Percentiles rank a stretch among this genome's conserved stretches.
Evolutionary conservation across 257 asterid genomes (phyloP).

Genomic region (Nemophila menziesii): DNA sequence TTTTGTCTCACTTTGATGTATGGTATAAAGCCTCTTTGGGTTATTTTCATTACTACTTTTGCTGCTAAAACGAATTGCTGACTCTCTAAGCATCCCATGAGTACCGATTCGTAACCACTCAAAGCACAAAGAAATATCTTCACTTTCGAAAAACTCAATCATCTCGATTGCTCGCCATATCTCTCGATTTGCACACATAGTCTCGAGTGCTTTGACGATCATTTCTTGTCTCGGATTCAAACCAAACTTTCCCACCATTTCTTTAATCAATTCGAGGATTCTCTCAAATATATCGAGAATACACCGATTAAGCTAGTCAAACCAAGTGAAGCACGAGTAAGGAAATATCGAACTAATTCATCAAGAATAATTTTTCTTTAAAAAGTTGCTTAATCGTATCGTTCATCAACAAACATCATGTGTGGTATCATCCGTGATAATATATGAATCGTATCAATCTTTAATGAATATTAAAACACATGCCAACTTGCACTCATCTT

Average conservation of each 20-base stretch:
- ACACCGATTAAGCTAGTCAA: too few species aligned
- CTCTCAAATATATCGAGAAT: constrained; percentile 31
- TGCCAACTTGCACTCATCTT: too few species aligned
- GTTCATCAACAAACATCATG: too few species aligned
- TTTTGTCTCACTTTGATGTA: constrained; percentile 27
- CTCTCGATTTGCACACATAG: constrained; percentile 52
- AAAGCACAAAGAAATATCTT: constrained; percentile 42
- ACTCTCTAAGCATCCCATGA: constrained; percentile 64
- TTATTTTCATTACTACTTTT: constrained; percentile 22
- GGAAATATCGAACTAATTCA: too few species aligned
- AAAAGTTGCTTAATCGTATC: too few species aligned
- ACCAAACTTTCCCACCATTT: constrained; percentile 44
- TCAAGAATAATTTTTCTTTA: too few species aligned
- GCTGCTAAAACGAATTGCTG: constrained; percentile 33
- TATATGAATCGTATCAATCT: too few species aligned
- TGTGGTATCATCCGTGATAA: too few species aligned
- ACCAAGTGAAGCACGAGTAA: too few species aligned
- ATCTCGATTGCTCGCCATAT: constrained; percentile 51
- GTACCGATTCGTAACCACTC: constrained; percentile 52
- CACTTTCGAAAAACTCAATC: constrained; percentile 43
- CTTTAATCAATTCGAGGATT: constrained; percentile 33
- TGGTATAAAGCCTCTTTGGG: constrained; percentile 29
- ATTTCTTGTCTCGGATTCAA: constrained; percentile 57
- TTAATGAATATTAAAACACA: too few species aligned
- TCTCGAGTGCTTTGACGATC: constrained; percentile 35